Conservation (phyloP, 2,329 filamentous ascomycete genomes). For the Venturia effusa region DNA sequence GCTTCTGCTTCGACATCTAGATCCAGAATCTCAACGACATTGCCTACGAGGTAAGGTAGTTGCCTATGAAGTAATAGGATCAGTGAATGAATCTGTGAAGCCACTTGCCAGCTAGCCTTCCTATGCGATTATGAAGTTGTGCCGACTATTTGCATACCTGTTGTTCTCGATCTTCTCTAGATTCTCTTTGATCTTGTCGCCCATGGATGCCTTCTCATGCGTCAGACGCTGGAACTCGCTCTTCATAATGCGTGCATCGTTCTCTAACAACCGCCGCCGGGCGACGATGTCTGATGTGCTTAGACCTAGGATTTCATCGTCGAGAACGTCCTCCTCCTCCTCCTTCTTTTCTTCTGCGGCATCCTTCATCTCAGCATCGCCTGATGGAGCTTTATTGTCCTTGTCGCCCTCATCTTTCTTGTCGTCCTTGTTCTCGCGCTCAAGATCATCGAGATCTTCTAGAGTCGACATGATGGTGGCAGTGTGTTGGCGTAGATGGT, state of each 20-base stretch:
- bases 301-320: constrained; percentile 85
- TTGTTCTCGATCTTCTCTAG: constrained; percentile 99
- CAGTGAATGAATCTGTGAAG: not conserved
- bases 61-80: constrained; percentile 48
- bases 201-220: constrained; percentile 93
- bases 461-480: constrained; percentile 64
- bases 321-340: constrained; percentile 69
- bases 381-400: constrained; percentile 48
- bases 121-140: not conserved
- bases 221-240: constrained; percentile 89
- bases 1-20: constrained; percentile 94
- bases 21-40: constrained; percentile 94
- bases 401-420: constrained; percentile 39
- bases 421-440: constrained; percentile 57
- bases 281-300: constrained; percentile 93
- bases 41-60: constrained; percentile 95
- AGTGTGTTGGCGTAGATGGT: not conserved
- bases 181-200: constrained; percentile 98
- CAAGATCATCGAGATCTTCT: constrained; percentile 83
- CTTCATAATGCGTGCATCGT: constrained; percentile 97
- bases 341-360: constrained; percentile 51
- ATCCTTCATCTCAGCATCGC: constrained; percentile 87
- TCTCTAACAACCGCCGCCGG: constrained; percentile 83
- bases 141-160: constrained; percentile 46
- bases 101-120: not conserved